Evolutionary conservation across 1,284 basidiomycete species (phyloP), one percentile per base, ranked within the genome.

Genomic region (Caloboletus firmus): DNA sequence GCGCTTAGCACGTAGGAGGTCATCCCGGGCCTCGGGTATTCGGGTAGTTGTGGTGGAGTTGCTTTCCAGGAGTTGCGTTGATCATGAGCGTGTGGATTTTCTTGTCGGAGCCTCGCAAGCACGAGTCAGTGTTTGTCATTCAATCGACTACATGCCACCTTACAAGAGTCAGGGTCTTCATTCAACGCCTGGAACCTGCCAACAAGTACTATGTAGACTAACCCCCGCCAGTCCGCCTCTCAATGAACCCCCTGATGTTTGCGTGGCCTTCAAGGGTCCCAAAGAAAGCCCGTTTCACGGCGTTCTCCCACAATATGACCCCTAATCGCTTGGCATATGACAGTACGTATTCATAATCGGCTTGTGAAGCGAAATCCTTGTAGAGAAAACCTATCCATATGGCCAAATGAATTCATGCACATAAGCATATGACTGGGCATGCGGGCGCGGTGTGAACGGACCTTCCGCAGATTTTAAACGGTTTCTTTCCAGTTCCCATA

Each of bases 401-500:
- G 34, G 30, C 42, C 26, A 6, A 32, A 51, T 44, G 18, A 49
- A 30, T 46, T 28, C 40, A 49, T 56, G 30, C 49, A 36, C 31
- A 63, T 63, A 45, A 59, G 60, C 58, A 51, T 20, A 56, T 44
- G 39, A 6, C 59, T 55, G 61, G 52, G 24, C 49, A 60, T 59
- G 50, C 49, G 53, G 53, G 32, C 36, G 60, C 60, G 54, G 49
- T 40, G 58, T 45, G 30, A 34, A 64, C 64, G 72, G 66, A 93
- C 93, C 91, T 79, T 95, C 91, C 68, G 89, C 80, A 30, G 89
- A 87, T 62, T 90, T 87, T 2, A 99, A 79, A 47, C 97, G 83
- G 71, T 98, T 95, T 72, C 91, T 88, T 76, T 99, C 97, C 49
- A 95, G 79, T 73, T 99, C 96, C 96, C 97, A 99, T 17, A 99